Base-by-base conservation (phyloP, 2,329 filamentous ascomycete species). In the Ascochyta lentis region DNA sequence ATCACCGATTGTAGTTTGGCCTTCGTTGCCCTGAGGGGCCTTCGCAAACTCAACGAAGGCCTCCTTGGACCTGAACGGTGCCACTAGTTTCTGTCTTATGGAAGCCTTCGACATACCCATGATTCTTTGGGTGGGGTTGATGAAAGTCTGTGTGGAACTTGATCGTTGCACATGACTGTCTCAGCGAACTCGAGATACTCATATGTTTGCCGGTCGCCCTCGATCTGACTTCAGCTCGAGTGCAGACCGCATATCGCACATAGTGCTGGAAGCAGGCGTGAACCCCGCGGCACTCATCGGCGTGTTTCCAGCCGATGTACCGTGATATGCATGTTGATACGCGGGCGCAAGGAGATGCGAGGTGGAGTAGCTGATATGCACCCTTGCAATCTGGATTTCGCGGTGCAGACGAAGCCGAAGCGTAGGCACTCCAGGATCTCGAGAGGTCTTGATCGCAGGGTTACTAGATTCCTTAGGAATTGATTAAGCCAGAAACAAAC, bases 11-110 rank as follows among this genome's bases (percentile, higher is more conserved):
- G 56, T 50, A 12, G 40, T 34, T 3, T 58, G 56, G 3, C 59
- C 62, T 6, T 65, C 58, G 16, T 60, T 58, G 10, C 49, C 47
- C n/a, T 62, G 49, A 6, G 62, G 59, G 15, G 63, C 52, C 27
- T 56, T 56, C 12, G 66, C 23, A 29, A 58, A 58, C 2, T 63
- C 56, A 8, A 68, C 31, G 38, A 68, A 66, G 3, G 64, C 65
- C 13, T 57, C 61, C 19, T 59, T 67, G 7, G 65, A 68, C 8
- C 44, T 49, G 34, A 67, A 67, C 6, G 56, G 56, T 23, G 56
- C 52, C 24, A 40, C 46, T 8, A 62, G 8, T 42, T 39, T 40
- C 13, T 54, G 39, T 42, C 50, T 52, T 35, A 26, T 22, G n/a
- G 26, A 22, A 2, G 24, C 8, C 4, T 38, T 22, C 19, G 31